Base-by-base conservation (phyloP, 352 stramenopile species). In the Pythium rishiriense region DNA sequence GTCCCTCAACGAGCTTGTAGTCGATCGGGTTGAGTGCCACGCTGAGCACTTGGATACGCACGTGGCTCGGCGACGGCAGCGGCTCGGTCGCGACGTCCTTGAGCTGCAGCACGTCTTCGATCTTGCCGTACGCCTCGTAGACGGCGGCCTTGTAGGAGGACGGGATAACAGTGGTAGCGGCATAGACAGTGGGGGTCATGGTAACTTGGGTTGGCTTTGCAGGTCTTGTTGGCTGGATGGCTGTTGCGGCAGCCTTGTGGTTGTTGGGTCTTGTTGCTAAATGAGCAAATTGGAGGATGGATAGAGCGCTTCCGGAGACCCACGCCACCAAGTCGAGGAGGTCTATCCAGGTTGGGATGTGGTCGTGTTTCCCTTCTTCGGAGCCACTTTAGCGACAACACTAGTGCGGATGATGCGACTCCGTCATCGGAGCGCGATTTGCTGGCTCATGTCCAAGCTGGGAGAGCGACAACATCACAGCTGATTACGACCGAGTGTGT, bases 71-170 rank as follows among this genome's bases (percentile, higher is more conserved):
- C 37, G 58, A 21, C 14, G 47, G 25, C n/a, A 66, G 49, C 4
- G 39, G 48, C 37, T 58, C 48, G 2, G 58, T 66, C 1, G 47
- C 12, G 24, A 66, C 48, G 12, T 51, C n/a, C n/a, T 10, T 46
- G 26, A 58, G 25, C 37, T 58, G 33, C 31, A 66, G 58, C 9
- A 66, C 28, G 14, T 66, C 58, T 11, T 66, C 58, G 29, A 58
- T 28, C 11, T 50, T 28, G 58, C 58, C 58, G 48, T 46, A 66
- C 0, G 17, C 14, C 26, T 66, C 47, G 49, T 66, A 66, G 19
- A 57, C 51, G 15, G 28, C 49, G 17, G 58, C 58, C 58, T 58
- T 66, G 58, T 59, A 60, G 15, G 26, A 33, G 15, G 53, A 11
- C 2, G 52, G 37, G 17, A 50, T n/a, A 37, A 2, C 7, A 17